These are phyloP conservation scores for Bipolaris sorokiniana DNA, from an alignment of 2,329 filamentous ascomycete species.

Conservation along the genomic window DNA sequence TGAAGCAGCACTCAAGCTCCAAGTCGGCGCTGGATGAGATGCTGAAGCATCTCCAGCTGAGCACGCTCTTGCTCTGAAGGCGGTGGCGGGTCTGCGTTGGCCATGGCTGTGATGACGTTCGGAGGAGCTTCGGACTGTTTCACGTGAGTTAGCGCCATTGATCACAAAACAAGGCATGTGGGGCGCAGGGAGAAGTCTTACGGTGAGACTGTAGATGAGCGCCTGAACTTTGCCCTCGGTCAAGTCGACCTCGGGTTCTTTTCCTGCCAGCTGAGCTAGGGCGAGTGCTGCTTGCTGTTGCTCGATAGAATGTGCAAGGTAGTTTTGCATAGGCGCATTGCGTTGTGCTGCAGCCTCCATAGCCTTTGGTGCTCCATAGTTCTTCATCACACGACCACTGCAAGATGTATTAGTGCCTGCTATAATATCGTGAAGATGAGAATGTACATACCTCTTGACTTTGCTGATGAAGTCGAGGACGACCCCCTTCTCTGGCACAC, in stretches of 20 bases:
- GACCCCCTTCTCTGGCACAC: conserved; percentile 55
- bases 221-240: conserved; percentile 53
- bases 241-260: conserved; percentile 58
- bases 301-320: conserved; percentile 52
- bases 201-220: conserved; percentile 67
- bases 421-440: conserved; percentile 8
- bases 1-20: conserved; percentile 27
- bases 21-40: conserved; percentile 43
- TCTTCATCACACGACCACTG: conserved; percentile 35
- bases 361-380: conserved; percentile 19
- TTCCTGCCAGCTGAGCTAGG: conserved; percentile 63
- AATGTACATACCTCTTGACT: conserved; percentile 54
- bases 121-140: conserved; percentile 50
- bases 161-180: conserved; percentile 35
- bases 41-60: conserved; percentile 39
- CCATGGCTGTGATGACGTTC: conserved; percentile 42
- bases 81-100: conserved; percentile 34
- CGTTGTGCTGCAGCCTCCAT: conserved; percentile 26
- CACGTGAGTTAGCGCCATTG: conserved; percentile 45
- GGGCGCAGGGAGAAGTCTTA: conserved; percentile 54
- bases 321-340: conserved; percentile 36
- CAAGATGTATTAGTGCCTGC: conserved; percentile 21
- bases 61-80: conserved; percentile 35
- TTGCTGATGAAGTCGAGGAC: conserved; percentile 67
- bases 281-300: conserved; percentile 72